Evolutionary conservation across 257 asterid species (phyloP).

Genomic region (Solanum phureja): DNA sequence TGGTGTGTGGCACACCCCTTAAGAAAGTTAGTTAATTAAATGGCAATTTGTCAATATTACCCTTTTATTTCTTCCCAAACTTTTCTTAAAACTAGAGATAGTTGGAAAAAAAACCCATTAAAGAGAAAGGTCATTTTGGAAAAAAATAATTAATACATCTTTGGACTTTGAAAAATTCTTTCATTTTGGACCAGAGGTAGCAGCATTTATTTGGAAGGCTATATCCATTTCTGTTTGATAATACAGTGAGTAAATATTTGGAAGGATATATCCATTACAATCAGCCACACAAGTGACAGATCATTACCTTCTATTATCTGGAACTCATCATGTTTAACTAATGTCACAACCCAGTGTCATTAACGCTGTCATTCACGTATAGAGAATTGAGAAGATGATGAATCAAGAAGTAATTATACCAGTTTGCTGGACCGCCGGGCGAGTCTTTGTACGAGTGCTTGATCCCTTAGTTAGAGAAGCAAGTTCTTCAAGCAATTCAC

Average conservation of each 20-base stretch:
- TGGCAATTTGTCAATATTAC: neutral
- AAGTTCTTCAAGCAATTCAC: conserved; percentile 84
- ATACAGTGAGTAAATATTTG: neutral
- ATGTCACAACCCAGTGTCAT: neutral
- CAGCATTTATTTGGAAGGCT: neutral
- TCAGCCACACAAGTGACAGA: neutral
- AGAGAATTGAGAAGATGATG: neutral
- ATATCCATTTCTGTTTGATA: neutral
- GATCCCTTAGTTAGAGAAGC: conserved; percentile 53
- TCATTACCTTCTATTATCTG: neutral
- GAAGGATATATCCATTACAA: neutral
- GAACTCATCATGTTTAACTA: neutral
- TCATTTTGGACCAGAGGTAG: neutral
- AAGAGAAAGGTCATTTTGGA: neutral
- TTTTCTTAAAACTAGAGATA: neutral
- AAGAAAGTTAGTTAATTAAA: neutral
- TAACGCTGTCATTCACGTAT: neutral
- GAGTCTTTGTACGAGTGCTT: conserved; percentile 49
- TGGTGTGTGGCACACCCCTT: neutral
- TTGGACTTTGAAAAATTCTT: neutral
- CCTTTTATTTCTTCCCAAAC: neutral
- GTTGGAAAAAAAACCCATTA: neutral
- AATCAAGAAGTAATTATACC: conserved; percentile 33
- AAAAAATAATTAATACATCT: neutral
- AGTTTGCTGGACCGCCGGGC: conserved; percentile 50